phyloP scores from a whole-genome alignment of 805 yeast genomes.

The Limtongia smithiae region DNA sequence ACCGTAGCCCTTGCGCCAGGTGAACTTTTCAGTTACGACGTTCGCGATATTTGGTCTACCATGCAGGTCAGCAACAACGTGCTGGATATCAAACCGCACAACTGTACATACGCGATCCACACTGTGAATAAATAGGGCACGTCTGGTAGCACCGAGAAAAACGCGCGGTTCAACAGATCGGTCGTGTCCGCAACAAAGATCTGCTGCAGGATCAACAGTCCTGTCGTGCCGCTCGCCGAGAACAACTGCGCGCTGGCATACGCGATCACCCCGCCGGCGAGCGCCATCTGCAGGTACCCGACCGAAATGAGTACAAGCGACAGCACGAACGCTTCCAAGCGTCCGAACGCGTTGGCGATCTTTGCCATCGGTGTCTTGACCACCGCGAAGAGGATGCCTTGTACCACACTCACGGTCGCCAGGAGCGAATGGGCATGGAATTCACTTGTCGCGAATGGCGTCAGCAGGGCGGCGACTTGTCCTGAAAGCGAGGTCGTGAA shows the following conservation, averaged over 20 bases:
- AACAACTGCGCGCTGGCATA: slow-evolving; percentile 42
- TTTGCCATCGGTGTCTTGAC: slow-evolving; percentile 43
- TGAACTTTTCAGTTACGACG: slow-evolving; percentile 34
- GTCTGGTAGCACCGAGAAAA: slow-evolving; percentile 39
- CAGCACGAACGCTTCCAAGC: slow-evolving; percentile 41
- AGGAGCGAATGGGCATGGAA: slow-evolving; percentile 43
- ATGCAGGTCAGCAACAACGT: not conserved
- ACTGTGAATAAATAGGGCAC: slow-evolving; percentile 44
- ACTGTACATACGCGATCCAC: slow-evolving; percentile 45
- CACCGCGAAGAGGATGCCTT: slow-evolving; percentile 41
- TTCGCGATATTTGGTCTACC: slow-evolving; percentile 31
- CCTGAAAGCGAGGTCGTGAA: slow-evolving; percentile 30
- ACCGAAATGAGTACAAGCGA: slow-evolving; percentile 37
- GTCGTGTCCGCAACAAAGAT: slow-evolving; percentile 41
- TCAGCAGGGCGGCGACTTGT: slow-evolving; percentile 29
- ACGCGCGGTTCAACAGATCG: slow-evolving; percentile 41
- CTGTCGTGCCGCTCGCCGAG: slow-evolving; percentile 41
- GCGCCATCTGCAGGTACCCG: slow-evolving; percentile 42
- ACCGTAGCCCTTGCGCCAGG: slow-evolving; percentile 57
- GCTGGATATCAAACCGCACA: too few species aligned
- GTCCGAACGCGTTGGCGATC: slow-evolving; percentile 43
- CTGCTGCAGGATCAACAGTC: slow-evolving; percentile 40
- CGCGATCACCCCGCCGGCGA: slow-evolving; percentile 38
- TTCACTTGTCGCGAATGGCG: slow-evolving; percentile 43
- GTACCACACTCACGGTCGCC: slow-evolving; percentile 42